Conservation (phyloP, 495 filamentous ascomycete genomes). For the Talaromyces liani region DNA sequence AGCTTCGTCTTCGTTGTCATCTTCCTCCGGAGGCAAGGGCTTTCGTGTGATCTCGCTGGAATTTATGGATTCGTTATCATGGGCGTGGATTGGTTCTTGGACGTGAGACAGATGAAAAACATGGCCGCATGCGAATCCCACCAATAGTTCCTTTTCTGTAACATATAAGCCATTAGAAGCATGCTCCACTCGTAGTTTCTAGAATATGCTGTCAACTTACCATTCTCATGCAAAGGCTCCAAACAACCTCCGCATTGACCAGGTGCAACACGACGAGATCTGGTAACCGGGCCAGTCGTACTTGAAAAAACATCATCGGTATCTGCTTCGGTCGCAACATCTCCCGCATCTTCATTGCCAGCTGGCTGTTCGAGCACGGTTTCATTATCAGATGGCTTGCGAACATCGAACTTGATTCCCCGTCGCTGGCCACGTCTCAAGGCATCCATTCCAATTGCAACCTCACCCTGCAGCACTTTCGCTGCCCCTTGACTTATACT, state of each 20-base stretch:
- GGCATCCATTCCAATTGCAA: constrained; percentile 70
- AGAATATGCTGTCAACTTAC: constrained; percentile 22
- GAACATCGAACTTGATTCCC: constrained; percentile 82
- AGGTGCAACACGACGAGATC: constrained; percentile 19
- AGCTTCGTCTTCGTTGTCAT: constrained; percentile 20
- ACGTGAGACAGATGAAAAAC: constrained; percentile 84
- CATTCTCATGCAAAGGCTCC: constrained; percentile 35
- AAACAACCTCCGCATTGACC: constrained; percentile 54
- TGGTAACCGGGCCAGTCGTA: constrained; percentile 12
- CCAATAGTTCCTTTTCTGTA: constrained; percentile 65
- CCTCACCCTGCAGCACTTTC: constrained; percentile 77
- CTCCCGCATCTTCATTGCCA: constrained; percentile 13
- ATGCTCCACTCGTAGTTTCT: not conserved
- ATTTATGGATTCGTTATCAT: constrained; percentile 28
- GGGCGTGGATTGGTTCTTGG: constrained; percentile 36
- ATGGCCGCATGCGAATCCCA: constrained; percentile 89
- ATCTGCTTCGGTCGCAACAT: constrained; percentile 27
- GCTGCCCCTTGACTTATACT: constrained; percentile 88
- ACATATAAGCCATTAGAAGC: constrained; percentile 15
- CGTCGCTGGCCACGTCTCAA: constrained; percentile 68
- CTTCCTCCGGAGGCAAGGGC: constrained; percentile 8
- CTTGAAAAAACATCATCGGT: constrained; percentile 23
- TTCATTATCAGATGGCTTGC: not conserved
- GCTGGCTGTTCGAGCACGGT: constrained; percentile 10
- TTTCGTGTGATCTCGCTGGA: constrained; percentile 13